A percentile compares a stretch with the other conserved stretches of the same genome.
These are phyloP conservation scores for Cadophora sp. DNA, from an alignment of 2,329 filamentous ascomycete species.

Conservation along the genomic window DNA sequence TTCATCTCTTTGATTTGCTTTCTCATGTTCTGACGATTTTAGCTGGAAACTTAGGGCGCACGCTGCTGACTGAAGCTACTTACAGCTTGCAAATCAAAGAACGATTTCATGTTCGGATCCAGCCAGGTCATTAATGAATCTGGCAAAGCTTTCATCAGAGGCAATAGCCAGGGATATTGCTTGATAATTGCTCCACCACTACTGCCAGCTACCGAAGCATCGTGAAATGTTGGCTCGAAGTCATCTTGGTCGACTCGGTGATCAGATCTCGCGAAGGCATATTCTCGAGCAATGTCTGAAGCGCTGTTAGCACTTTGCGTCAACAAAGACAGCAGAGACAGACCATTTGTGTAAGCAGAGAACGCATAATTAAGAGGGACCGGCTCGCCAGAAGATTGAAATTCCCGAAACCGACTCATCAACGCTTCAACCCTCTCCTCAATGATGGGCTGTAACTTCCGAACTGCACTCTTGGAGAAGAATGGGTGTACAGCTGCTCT, in stretches of 20 bases:
- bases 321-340: background rate
- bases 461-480: slow-evolving; percentile 32
- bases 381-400: slow-evolving; percentile 6
- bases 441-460: slow-evolving; percentile 29
- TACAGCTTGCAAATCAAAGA: background rate
- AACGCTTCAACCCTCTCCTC: slow-evolving; percentile 28
- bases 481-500: slow-evolving; percentile 32
- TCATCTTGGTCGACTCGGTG: slow-evolving; percentile 24
- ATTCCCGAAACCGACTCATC: slow-evolving; percentile 23
- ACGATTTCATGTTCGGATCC: background rate
- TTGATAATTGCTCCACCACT: slow-evolving; percentile 7
- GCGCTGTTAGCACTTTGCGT: background rate
- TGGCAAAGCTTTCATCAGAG: background rate
- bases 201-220: background rate
- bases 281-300: slow-evolving; percentile 38
- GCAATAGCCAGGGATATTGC: slow-evolving; percentile 8
- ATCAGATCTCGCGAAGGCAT: slow-evolving; percentile 34
- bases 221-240: slow-evolving; percentile 20
- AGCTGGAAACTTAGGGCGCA: background rate
- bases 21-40: background rate
- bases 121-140: background rate
- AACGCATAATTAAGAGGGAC: slow-evolving; percentile 27
- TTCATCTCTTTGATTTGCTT: slow-evolving; percentile 11
- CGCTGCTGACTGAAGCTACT: background rate
- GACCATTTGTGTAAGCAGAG: slow-evolving; percentile 8